These are phyloP conservation scores for Tillandsia leiboldiana DNA, from an alignment of 176 grass and related monocot genomes.

Conservation along the genomic window DNA sequence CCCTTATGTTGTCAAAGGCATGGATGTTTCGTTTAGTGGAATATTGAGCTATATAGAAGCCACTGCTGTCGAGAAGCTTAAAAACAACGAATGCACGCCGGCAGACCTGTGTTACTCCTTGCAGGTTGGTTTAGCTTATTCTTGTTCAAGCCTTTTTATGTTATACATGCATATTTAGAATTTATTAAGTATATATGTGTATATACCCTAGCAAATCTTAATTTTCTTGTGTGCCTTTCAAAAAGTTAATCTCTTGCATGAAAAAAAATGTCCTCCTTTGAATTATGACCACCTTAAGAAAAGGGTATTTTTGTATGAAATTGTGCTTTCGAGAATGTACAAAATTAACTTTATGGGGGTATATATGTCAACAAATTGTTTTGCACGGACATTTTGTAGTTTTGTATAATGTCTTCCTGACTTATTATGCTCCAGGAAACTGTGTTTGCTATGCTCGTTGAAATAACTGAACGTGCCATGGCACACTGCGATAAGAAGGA, in stretches of 20 bases:
- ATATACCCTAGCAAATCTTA: too few species aligned
- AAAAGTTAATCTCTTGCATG: too few species aligned
- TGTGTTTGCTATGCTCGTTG: conserved; percentile 90
- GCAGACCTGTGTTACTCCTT: conserved; percentile 93
- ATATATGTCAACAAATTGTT: too few species aligned
- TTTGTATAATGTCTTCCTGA: conserved; percentile 1
- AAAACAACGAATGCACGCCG: conserved; percentile 88
- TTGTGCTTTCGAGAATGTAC: too few species aligned
- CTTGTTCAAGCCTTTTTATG: background rate
- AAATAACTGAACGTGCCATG: conserved; percentile 97
- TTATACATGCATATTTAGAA: background rate
- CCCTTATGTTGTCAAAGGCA: conserved; percentile 90
- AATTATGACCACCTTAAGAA: too few species aligned
- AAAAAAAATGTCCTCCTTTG: too few species aligned
- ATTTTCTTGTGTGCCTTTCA: too few species aligned
- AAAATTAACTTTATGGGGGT: too few species aligned
- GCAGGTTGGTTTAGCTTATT: conserved; percentile 36
- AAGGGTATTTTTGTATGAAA: too few species aligned
- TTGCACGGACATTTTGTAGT: background rate
- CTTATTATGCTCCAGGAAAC: conserved; percentile 62
- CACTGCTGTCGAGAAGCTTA: conserved; percentile 75
- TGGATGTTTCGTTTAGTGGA: conserved; percentile 99
- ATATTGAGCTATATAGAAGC: conserved; percentile 96
- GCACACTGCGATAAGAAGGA: conserved; percentile 82
- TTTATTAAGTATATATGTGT: too few species aligned